Evolutionary conservation across 2,329 filamentous ascomycete species (phyloP).

Genomic region (Aspergillus sp.): DNA sequence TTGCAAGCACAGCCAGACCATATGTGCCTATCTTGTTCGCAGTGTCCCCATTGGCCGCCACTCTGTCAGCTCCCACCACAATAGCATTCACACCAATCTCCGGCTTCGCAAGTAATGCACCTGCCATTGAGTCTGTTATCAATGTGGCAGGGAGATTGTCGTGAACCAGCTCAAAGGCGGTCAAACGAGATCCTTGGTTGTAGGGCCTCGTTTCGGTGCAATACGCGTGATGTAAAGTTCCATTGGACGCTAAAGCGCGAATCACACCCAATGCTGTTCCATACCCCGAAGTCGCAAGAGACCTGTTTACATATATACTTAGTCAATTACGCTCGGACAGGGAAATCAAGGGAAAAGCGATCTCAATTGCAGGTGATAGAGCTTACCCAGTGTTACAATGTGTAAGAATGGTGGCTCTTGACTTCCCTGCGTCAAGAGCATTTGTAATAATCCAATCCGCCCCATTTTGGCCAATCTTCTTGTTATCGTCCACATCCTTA

Average conservation of each 20-base stretch:
- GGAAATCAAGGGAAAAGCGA: not conserved
- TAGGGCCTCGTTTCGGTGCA: slow-evolving; percentile 97
- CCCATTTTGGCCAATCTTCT: slow-evolving; percentile 76
- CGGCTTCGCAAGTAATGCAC: slow-evolving; percentile 63
- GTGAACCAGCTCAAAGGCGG: slow-evolving; percentile 93
- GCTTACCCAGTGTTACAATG: slow-evolving; percentile 92
- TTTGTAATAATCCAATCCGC: slow-evolving; percentile 74
- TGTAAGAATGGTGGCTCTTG: slow-evolving; percentile 75
- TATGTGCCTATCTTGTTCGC: slow-evolving; percentile 99
- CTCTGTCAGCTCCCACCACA: slow-evolving; percentile 89
- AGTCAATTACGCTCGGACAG: no score
- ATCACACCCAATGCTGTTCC: slow-evolving; percentile 94
- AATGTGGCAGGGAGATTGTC: slow-evolving; percentile 87
- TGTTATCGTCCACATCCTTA: slow-evolving; percentile 83
- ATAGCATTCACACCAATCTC: slow-evolving; percentile 73
- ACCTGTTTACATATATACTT: slow-evolving; percentile 45
- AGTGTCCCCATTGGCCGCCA: slow-evolving; percentile 94
- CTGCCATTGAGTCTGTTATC: slow-evolving; percentile 96
- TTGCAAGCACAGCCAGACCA: slow-evolving; percentile 82
- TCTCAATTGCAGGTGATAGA: slow-evolving; percentile 2
- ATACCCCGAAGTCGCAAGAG: slow-evolving; percentile 94
- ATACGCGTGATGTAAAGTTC: slow-evolving; percentile 74
- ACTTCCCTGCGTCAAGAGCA: slow-evolving; percentile 43
- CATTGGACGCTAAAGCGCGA: slow-evolving; percentile 66
- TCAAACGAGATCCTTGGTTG: slow-evolving; percentile 93